Evolutionary conservation across 805 yeast genomes (phyloP).

Genomic region (Lipomyces oligophaga): DNA sequence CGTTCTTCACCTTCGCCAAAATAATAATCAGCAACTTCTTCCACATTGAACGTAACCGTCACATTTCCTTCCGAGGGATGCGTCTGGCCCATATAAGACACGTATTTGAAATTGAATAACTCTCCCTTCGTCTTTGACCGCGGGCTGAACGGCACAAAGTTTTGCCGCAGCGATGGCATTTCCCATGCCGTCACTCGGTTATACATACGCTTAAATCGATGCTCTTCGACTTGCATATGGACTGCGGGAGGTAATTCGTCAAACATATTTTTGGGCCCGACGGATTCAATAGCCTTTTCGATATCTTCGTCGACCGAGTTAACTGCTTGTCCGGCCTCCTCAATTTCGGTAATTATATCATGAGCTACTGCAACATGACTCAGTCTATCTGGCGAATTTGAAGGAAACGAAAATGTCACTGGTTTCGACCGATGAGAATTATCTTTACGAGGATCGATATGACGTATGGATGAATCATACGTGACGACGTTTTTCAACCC

Average conservation of each 20-base stretch:
- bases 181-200: slow-evolving; percentile 88
- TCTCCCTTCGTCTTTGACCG: slow-evolving; percentile 15
- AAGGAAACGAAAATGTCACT: too few species aligned
- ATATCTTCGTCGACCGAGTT: neutral
- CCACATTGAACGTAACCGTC: slow-evolving; percentile 51
- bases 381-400: too few species aligned
- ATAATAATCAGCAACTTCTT: slow-evolving; percentile 44
- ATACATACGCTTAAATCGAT: slow-evolving; percentile 69
- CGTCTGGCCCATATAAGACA: slow-evolving; percentile 67
- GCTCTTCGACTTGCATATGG: slow-evolving; percentile 65
- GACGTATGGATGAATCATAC: neutral
- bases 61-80: slow-evolving; percentile 72
- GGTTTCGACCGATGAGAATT: too few species aligned
- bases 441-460: neutral
- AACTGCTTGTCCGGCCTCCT: neutral
- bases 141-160: slow-evolving; percentile 10
- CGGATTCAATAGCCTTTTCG: neutral
- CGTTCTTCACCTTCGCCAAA: slow-evolving; percentile 39
- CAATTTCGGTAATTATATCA: neutral
- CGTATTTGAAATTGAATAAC: slow-evolving; percentile 59
- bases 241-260: slow-evolving; percentile 34
- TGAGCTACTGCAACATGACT: too few species aligned
- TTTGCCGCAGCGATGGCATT: slow-evolving; percentile 60
- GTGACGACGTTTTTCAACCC: neutral
- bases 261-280: neutral